Evolutionary conservation across 2,329 filamentous ascomycete genomes (phyloP).

Genomic region (Grosmannia huntii): DNA sequence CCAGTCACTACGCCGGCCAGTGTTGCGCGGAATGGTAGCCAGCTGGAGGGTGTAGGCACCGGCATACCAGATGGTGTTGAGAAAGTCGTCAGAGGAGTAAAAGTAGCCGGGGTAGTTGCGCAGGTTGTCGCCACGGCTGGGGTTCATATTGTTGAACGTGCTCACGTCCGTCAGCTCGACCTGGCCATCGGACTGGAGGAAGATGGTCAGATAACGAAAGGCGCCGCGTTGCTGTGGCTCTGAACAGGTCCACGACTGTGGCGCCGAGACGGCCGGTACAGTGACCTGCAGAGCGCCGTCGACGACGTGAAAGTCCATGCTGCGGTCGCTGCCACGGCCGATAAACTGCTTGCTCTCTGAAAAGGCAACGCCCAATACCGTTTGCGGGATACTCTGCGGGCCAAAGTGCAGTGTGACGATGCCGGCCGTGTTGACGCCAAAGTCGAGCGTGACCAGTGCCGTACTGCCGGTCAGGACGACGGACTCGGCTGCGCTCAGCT

Average conservation of each 20-base stretch:
- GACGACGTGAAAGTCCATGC: conserved; percentile 22
- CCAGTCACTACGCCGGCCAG: conserved; percentile 15
- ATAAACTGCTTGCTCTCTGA: neutral
- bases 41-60: conserved; percentile 30
- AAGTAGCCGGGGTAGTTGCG: conserved; percentile 40
- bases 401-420: neutral
- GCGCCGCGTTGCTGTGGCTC: conserved; percentile 31
- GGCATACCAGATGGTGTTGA: conserved; percentile 40
- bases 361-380: neutral
- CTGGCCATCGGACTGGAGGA: conserved; percentile 13
- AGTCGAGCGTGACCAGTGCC: neutral
- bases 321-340: neutral
- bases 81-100: conserved; percentile 30
- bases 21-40: conserved; percentile 18
- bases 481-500: neutral
- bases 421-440: neutral
- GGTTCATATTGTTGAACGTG: conserved; percentile 24
- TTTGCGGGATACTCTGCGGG: neutral
- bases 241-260: conserved; percentile 20
- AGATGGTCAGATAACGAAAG: conserved; percentile 37
- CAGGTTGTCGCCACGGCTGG: conserved; percentile 27
- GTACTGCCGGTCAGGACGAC: neutral
- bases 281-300: conserved; percentile 32
- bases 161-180: conserved; percentile 10
- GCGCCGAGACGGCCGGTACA: conserved; percentile 18